Evolutionary conservation across 1,284 basidiomycete genomes (phyloP), one percentile per base, ranked within the genome.

Genomic region (Kalmanozyma brasiliensis): DNA sequence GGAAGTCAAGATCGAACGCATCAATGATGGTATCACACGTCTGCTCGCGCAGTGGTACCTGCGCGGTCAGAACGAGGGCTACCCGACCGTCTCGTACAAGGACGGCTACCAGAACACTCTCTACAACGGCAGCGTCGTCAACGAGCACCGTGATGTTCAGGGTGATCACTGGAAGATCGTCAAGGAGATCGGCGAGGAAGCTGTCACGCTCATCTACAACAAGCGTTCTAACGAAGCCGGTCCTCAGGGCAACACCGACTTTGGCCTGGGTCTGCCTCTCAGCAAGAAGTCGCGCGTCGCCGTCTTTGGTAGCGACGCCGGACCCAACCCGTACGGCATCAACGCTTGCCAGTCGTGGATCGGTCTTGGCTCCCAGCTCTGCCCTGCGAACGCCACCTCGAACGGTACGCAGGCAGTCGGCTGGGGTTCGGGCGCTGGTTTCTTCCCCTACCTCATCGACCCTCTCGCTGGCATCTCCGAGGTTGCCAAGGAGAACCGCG

Each of bases 371-470:
- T 69, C 79, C 13, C 76, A 73, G 56, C 51, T 55, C 10, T 63
- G 66, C 44, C 51, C 45, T 36, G 66, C 49, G 29, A 69, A 64
- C 33, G 47, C 56, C 6, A 68, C 57, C n/a, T 52, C 48, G 30
- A 64, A 63, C 58, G 52, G 52, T 19, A 62, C 61, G n/a, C 65
- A 53, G 49, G 52, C 41, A n/a, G 46, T 60, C 11, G 55, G 59
- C 8, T 58, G 51, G 49, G 63, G 64, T 16, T 67, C 57, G 7
- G 63, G 63, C 17, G 63, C 52, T n/a, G 63, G 63, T 5, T 66
- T 60, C 52, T 66, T 66, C 49, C 62, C 71, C 4, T 76, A 77
- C 60, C 70, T 78, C 40, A 73, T 77, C 41, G 56, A 45, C n/a
- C 76, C 73, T 23, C 66, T 76, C 35, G 43, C 61, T 8, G 69